Evolutionary conservation across 768 basidiomycete species (phyloP).

Genomic region (Lactifluus hygrophoroides): DNA sequence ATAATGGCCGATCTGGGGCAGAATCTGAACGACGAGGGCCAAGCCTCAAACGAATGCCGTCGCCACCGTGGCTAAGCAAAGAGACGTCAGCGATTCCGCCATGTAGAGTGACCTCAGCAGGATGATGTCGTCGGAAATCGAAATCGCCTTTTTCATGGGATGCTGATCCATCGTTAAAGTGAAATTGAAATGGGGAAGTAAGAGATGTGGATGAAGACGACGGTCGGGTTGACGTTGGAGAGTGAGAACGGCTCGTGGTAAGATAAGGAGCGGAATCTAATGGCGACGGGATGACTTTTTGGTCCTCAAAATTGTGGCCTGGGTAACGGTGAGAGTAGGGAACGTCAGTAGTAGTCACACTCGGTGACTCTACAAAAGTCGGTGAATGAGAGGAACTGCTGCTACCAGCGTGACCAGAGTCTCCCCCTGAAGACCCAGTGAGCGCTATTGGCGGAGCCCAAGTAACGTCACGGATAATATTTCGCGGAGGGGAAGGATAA

Average conservation of each 20-base stretch:
- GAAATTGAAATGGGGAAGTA: slow-evolving; percentile 59
- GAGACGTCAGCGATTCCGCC: slow-evolving; percentile 70
- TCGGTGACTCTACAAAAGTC: slow-evolving; percentile 45
- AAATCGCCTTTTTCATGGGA: slow-evolving; percentile 54
- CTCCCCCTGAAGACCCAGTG: slow-evolving; percentile 32
- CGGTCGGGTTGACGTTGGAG: slow-evolving; percentile 57
- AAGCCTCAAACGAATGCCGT: slow-evolving; percentile 54
- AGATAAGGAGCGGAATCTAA: slow-evolving; percentile 51
- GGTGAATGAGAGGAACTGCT: slow-evolving; percentile 45
- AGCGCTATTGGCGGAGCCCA: slow-evolving; percentile 25
- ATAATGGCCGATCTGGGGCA: slow-evolving; percentile 39
- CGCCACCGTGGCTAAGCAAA: slow-evolving; percentile 39
- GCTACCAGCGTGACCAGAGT: slow-evolving; percentile 34
- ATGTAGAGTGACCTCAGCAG: slow-evolving; percentile 59
- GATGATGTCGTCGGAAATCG: slow-evolving; percentile 55
- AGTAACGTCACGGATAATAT: slow-evolving; percentile 25
- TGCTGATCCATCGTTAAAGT: slow-evolving; percentile 47
- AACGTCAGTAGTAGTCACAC: slow-evolving; percentile 43
- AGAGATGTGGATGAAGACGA: slow-evolving; percentile 53
- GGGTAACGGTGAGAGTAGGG: slow-evolving; percentile 38
- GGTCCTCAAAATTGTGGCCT: slow-evolving; percentile 38
- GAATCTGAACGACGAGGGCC: slow-evolving; percentile 41
- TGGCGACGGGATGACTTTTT: slow-evolving; percentile 43
- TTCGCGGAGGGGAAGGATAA: slow-evolving; percentile 21
- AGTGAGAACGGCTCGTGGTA: slow-evolving; percentile 61